Conservation (phyloP, 148 eudicot genomes). For the Suaeda aralocaspica region DNA sequence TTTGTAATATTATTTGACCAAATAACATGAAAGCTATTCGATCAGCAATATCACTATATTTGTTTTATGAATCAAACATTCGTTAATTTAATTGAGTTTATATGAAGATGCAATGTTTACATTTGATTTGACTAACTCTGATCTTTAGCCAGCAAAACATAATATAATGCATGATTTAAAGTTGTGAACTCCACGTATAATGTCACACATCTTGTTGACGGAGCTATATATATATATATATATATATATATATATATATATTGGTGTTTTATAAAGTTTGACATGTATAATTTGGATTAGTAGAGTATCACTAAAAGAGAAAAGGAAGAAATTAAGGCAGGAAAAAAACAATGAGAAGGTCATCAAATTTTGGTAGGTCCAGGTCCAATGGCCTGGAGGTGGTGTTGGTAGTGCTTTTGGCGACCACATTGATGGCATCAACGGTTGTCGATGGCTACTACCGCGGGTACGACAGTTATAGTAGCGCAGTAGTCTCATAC, state of each 20-base stretch:
- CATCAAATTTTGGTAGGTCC: not conserved
- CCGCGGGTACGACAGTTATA: not conserved
- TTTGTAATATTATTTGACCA: no score
- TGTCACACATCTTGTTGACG: not conserved
- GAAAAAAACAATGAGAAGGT: not conserved
- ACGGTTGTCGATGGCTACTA: constrained; percentile 9
- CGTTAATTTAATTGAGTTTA: no score
- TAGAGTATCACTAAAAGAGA: not conserved
- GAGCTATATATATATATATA: constrained; percentile 2
- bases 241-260: constrained; percentile 11
- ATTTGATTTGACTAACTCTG: no score
- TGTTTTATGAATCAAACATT: no score
- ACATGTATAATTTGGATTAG: constrained; percentile 1
- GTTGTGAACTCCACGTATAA: constrained; percentile 31
- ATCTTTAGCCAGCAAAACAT: not conserved
- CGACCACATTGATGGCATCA: not conserved
- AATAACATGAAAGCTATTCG: no score
- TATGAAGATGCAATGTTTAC: no score
- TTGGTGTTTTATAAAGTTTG: not conserved
- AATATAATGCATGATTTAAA: not conserved
- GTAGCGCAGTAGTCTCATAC: not conserved
- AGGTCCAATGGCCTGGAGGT: not conserved
- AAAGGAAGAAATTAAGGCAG: no score
- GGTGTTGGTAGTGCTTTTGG: not conserved
- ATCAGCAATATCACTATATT: no score